Evolutionary conservation across 805 yeast genomes (phyloP), one percentile per base, ranked within the genome.

Genomic region (Priceomyces melissophilus): DNA sequence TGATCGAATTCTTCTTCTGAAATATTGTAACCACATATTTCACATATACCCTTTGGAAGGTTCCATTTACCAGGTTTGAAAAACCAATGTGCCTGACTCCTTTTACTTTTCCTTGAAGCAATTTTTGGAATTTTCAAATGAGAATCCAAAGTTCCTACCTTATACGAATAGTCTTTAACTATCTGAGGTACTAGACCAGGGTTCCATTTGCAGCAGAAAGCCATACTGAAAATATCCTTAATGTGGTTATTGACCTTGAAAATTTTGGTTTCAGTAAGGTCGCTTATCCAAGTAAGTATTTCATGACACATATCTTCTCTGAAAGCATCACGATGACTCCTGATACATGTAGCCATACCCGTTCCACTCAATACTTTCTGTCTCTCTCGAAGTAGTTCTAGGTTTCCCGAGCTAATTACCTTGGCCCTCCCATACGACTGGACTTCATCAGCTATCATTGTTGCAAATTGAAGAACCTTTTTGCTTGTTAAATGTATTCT

Each of bases 241-340:
- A 76, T 57, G 1, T 67, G 44, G 26, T 61, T 59, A 47, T 76
- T 74, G 37, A 75, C 73, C 8, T 76, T 77, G 43, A 73, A 71
- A 3, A 82, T 50, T 29, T 76, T 72, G 9, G 84, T 73, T 35
- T 70, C 71, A 0, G 83, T 67, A 20, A 88, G 58, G 30, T 79
- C 83, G 20, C 64, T 58, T 4, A 87, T 55, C 89, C 93, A 84
- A n/a, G 57, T 51, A 5, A 85, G 56, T 13, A 87, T 78, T 45
- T 82, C 88, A 32, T 77, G 81, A 49, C 84, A 81, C 86, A 85
- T 81, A 42, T 84, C 90, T 54, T 88, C 96, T 39, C 93, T 67
- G 54, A 86, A 83, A 5, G 77, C 65, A 53, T 87, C 95, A 42
- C 89, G 66, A 12, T 78, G 69, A 39, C 81, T 76, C 41, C 87